phyloP scores from a whole-genome alignment of 148 eudicot species.

The Pharnaceum exiguum region DNA sequence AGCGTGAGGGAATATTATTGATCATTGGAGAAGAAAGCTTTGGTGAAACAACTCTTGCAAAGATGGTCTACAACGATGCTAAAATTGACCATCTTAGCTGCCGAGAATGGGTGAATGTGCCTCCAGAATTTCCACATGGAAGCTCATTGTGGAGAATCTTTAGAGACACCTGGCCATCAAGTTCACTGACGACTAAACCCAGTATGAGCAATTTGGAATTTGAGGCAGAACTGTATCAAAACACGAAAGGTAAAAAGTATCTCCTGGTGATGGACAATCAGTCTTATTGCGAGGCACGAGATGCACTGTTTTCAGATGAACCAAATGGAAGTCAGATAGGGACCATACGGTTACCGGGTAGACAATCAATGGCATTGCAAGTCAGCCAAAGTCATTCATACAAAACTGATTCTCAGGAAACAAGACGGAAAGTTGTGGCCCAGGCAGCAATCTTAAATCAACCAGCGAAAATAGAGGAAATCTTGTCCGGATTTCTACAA shows the following conservation, averaged over 20 bases:
- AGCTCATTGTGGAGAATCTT: not conserved
- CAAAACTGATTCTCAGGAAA: slow-evolving; percentile 4
- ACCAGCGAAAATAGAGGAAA: slow-evolving; percentile 4
- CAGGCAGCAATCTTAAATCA: slow-evolving; percentile 6
- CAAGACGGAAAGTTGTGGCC: slow-evolving; percentile 3
- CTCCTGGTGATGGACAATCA: slow-evolving; percentile 15
- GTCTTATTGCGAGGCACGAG: not conserved
- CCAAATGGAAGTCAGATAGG: slow-evolving; percentile 13
- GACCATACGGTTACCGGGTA: slow-evolving; percentile 5
- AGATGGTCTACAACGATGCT: slow-evolving; percentile 2
- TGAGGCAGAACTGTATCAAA: not conserved
- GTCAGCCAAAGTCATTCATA: not conserved
- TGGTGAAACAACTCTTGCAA: slow-evolving; percentile 21
- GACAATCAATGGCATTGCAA: not conserved
- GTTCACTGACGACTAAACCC: not conserved
- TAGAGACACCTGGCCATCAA: not conserved
- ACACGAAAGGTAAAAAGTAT: slow-evolving; percentile 5
- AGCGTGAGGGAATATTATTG: slow-evolving; percentile 6
- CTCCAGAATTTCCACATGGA: not conserved
- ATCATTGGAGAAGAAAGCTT: slow-evolving; percentile 15
- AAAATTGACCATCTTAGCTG: not conserved
- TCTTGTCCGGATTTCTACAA: slow-evolving; percentile 2
- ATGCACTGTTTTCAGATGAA: slow-evolving; percentile 12
- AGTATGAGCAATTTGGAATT: not conserved
- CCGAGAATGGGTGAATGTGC: slow-evolving; percentile 12